A percentile compares a stretch with the other conserved stretches of the same genome.
Conservation (phyloP, 192 early-diverging fungal genomes). For the Gigaspora rosea region DNA sequence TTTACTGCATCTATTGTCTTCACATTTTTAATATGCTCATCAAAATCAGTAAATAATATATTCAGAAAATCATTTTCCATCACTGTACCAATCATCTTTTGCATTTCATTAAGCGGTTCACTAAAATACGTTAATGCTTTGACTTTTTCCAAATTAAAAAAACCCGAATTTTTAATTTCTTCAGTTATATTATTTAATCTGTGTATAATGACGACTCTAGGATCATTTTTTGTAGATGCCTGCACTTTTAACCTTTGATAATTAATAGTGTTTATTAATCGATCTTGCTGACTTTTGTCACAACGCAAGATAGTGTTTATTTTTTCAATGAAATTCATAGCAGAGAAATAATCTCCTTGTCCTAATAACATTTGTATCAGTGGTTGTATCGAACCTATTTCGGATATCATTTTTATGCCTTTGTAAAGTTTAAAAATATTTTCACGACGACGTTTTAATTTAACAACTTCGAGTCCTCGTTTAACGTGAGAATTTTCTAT, state of each 20-base stretch:
- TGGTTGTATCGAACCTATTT: constrained; percentile 76
- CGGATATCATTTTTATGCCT: constrained; percentile 71
- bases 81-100: constrained; percentile 64
- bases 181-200: constrained; percentile 21
- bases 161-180: background rate
- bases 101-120: constrained; percentile 64
- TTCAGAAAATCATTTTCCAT: constrained; percentile 76
- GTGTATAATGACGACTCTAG: constrained; percentile 25
- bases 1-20: constrained; percentile 39
- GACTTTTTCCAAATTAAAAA: constrained; percentile 62
- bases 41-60: constrained; percentile 63
- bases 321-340: constrained; percentile 87
- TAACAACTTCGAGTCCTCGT: constrained; percentile 83
- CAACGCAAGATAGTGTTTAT: constrained; percentile 61
- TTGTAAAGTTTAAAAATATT: constrained; percentile 72
- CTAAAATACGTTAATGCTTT: constrained; percentile 59
- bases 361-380: constrained; percentile 81
- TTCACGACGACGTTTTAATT: constrained; percentile 71
- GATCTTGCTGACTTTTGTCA: constrained; percentile 37
- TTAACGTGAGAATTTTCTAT: constrained; percentile 66
- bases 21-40: constrained; percentile 51
- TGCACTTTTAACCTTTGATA: constrained; percentile 36
- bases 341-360: constrained; percentile 84
- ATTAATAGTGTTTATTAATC: constrained; percentile 38
- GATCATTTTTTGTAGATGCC: constrained; percentile 25